Conservation (phyloP, 1,284 basidiomycete genomes). For the Microbotryum violaceum region DNA sequence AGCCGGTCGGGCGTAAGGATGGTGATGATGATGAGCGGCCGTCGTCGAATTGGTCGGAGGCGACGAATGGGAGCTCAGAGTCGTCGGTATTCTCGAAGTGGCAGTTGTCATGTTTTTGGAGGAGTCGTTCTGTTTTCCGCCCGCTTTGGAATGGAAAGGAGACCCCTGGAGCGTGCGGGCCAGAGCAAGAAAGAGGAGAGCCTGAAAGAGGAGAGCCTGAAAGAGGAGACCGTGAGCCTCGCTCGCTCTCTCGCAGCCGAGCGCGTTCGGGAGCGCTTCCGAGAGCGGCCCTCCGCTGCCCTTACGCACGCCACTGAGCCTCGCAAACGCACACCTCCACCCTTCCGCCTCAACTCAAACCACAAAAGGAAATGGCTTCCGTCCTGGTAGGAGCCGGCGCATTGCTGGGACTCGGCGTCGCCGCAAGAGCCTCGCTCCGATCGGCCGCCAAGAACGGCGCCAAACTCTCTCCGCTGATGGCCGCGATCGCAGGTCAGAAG, state of each 20-base stretch:
- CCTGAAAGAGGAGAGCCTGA: too few relatives aligned
- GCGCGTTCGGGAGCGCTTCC: too few relatives aligned
- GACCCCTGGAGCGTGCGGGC: too few relatives aligned
- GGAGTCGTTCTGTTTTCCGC: too few relatives aligned
- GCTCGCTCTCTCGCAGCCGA: not conserved
- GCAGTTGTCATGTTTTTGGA: not conserved
- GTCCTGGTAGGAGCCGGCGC: conserved; percentile 29
- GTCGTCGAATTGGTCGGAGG: not conserved
- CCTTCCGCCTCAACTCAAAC: too few relatives aligned
- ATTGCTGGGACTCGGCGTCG: conserved; percentile 23
- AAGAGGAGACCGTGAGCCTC: too few relatives aligned
- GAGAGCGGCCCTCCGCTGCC: too few relatives aligned
- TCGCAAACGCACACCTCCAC: too few relatives aligned
- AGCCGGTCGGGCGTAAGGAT: conserved; percentile 16
- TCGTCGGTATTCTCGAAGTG: conserved; percentile 2
- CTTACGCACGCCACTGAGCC: not conserved
- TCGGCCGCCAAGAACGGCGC: conserved; percentile 32
- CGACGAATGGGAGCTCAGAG: not conserved
- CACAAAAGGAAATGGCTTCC: conserved; percentile 6
- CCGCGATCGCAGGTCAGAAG: conserved; percentile 28
- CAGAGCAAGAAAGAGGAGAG: too few relatives aligned
- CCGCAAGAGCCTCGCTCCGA: conserved; percentile 29
- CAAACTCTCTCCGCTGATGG: conserved; percentile 28
- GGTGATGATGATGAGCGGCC: conserved; percentile 1
- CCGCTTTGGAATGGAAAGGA: too few relatives aligned